phyloP scores from a whole-genome alignment of 441 rosid genomes.

The Jatropha multifida region DNA sequence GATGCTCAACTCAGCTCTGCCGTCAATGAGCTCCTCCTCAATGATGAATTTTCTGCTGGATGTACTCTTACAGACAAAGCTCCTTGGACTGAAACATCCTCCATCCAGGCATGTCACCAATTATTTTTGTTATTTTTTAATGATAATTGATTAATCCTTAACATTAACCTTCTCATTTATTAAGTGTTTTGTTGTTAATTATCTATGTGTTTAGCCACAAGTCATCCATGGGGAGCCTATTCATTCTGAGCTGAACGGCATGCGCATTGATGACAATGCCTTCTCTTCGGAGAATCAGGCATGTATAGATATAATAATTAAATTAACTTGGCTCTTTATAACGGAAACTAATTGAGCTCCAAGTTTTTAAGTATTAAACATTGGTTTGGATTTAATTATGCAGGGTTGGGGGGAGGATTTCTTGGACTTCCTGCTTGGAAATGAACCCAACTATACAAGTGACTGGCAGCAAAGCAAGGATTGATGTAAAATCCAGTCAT shows the following conservation, averaged over 20 bases:
- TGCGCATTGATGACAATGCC: background rate
- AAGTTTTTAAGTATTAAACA: background rate
- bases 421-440: conserved; percentile 35
- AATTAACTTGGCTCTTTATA: no score
- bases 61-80: conserved; percentile 1
- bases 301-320: background rate
- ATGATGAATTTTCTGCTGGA: conserved; percentile 17
- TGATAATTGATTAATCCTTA: no score
- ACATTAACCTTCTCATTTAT: no score
- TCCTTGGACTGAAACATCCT: conserved; percentile 18
- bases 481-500: background rate
- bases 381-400: conserved; percentile 8
- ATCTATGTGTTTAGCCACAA: conserved; percentile 27
- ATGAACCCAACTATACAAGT: conserved; percentile 1
- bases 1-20: background rate
- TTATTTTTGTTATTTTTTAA: background rate
- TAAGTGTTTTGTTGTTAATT: background rate
- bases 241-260: conserved; percentile 5
- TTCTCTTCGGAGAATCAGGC: conserved; percentile 25
- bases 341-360: background rate
- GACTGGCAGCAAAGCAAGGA: background rate
- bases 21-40: conserved; percentile 19
- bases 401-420: conserved; percentile 51
- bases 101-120: conserved; percentile 30
- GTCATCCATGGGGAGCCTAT: background rate